Base-by-base conservation (phyloP, 192 early-diverging fungal species). In the Coemansia sp. region DNA sequence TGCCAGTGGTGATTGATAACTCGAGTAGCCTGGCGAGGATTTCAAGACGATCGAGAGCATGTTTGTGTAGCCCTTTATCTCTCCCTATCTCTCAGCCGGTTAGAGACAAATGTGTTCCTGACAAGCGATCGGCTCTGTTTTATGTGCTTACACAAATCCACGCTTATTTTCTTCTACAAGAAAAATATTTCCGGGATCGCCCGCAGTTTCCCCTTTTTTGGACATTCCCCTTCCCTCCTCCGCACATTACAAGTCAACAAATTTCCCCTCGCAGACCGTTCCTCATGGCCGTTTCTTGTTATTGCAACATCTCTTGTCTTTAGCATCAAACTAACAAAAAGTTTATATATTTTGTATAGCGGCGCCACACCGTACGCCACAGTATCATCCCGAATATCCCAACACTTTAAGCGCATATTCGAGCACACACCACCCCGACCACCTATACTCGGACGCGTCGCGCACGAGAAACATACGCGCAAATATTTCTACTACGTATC, bases 291-390 rank as follows among this genome's bases (percentile, higher is more conserved):
- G 40, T 44, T 44, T 44, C 15, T 44, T 44, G 40, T 44, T 44
- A 44, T 12, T 44, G 40, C 40, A 44, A 44, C 11, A n/a, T 3
- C 40, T n/a, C 15, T 44, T 44, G 15, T 44, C 15, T n/a, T 15
- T 12, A 14, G 40, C 40, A 44, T 12, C 12, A 14, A 9, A n/a
- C 40, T 44, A 44, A 12, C 56, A 37, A 18, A 28, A 28, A 34
- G 40, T 52, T 52, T 23, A 12, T 12, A 5, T 11, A 11, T 15
- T 10, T 17, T 17, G 47, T 21, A 49, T 78, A 78, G 91, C 37
- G 91, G 92, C 31, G 84, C 86, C 36, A 94, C 92, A 17, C 91
- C 92, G 21, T 91, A 89, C 75, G 92, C 91, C 1, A 94, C 92
- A 17, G 92, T 94, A 23, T 92, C 91, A 10, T 94, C 91, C 37